A percentile compares a stretch with the other conserved stretches of the same genome.
These are phyloP conservation scores for Rhododendron vialii DNA, from an alignment of 148 eudicot species.

Conservation along the genomic window DNA sequence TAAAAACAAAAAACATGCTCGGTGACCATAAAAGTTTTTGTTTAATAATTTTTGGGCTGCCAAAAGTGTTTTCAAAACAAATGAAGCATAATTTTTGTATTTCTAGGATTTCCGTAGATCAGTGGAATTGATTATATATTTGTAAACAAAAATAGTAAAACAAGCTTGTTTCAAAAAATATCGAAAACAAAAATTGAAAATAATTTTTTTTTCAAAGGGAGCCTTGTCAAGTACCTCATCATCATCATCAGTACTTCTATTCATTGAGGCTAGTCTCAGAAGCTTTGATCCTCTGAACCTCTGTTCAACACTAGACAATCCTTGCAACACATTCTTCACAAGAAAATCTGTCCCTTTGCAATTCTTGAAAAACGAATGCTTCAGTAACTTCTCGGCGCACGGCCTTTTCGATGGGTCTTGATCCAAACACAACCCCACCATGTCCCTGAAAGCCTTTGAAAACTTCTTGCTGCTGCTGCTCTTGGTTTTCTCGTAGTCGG, in stretches of 20 bases:
- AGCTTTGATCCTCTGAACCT: slow-evolving; percentile 45
- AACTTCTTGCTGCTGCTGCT: slow-evolving; percentile 36
- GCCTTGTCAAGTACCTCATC: slow-evolving; percentile 12
- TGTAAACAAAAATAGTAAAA: too few species aligned
- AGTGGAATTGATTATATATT: too few species aligned
- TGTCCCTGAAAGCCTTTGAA: slow-evolving; percentile 60
- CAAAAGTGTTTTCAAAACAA: too few species aligned
- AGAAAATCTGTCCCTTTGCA: slow-evolving; percentile 52
- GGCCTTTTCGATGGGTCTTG: slow-evolving; percentile 82
- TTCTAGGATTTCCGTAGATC: too few species aligned
- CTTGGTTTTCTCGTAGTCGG: slow-evolving; percentile 40
- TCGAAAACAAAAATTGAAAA: too few species aligned
- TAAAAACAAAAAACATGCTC: too few species aligned
- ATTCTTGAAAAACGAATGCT: slow-evolving; percentile 63
- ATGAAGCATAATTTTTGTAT: too few species aligned
- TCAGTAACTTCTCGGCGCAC: slow-evolving; percentile 61
- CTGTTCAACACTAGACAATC: slow-evolving; percentile 59
- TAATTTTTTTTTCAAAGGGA: too few species aligned
- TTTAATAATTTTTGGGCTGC: too few species aligned
- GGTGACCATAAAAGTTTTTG: too few species aligned
- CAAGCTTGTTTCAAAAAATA: too few species aligned
- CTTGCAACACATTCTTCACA: slow-evolving; percentile 50
- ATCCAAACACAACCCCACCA: slow-evolving; percentile 65
- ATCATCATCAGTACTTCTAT: slow-evolving; percentile 18
- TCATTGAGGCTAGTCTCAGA: slow-evolving; percentile 21